Conservation (phyloP, 2,329 filamentous ascomycete species). For the Microcyclospora tardicrescens region DNA sequence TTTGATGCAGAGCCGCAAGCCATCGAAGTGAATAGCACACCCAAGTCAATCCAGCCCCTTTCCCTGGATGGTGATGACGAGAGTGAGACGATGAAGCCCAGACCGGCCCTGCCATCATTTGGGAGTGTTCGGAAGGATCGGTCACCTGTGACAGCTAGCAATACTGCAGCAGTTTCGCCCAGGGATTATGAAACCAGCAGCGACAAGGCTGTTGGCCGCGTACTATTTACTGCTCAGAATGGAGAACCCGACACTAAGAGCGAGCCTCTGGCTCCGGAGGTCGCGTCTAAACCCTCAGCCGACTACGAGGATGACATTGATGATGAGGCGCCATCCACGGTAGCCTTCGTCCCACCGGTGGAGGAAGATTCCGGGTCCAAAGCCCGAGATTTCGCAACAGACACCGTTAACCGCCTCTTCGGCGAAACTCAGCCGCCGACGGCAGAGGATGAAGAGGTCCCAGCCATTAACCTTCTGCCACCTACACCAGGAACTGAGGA, state of each 20-base stretch:
- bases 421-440: neutral
- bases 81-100: conserved; percentile 55
- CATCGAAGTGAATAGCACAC: conserved; percentile 18
- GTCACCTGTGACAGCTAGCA: conserved; percentile 23
- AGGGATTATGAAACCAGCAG: conserved; percentile 40
- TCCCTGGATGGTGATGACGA: conserved; percentile 37
- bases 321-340: conserved; percentile 1
- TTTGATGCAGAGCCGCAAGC: conserved; percentile 48
- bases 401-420: neutral
- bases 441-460: conserved; percentile 11
- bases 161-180: conserved; percentile 33
- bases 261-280: conserved; percentile 57
- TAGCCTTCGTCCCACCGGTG: neutral
- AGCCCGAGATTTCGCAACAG: conserved; percentile 13
- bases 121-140: conserved; percentile 48
- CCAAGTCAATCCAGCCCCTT: conserved; percentile 3
- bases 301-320: conserved; percentile 30
- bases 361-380: neutral
- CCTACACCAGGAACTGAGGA: conserved; percentile 23
- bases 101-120: conserved; percentile 60
- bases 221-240: conserved; percentile 43
- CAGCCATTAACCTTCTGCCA: conserved; percentile 22
- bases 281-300: conserved; percentile 54
- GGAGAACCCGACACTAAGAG: conserved; percentile 30
- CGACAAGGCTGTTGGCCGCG: conserved; percentile 45